Base-by-base conservation (phyloP, 495 filamentous ascomycete species). In the Aspergillus nanangensis region DNA sequence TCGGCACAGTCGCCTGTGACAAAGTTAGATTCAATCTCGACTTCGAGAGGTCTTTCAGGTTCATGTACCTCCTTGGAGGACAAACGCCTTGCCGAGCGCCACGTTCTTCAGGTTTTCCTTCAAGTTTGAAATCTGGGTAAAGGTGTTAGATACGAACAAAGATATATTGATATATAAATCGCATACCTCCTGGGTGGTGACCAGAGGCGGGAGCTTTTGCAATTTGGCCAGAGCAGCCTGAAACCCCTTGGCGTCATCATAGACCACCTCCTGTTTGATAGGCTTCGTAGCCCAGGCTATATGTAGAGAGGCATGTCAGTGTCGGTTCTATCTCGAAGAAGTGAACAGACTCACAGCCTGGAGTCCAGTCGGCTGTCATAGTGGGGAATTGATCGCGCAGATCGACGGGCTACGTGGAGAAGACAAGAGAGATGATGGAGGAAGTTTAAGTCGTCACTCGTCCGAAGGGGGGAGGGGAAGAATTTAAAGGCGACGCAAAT, bases 31-130 rank as follows among this genome's bases (percentile, higher is more conserved):
- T n/a, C n/a, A n/a, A n/a, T n/a, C n/a, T n/a, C n/a, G n/a, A n/a
- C n/a, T n/a, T n/a, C n/a, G n/a, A n/a, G n/a, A n/a, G n/a, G n/a
- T n/a, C n/a, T n/a, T n/a, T n/a, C n/a, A n/a, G n/a, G n/a, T n/a
- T n/a, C n/a, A n/a, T n/a, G n/a, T 56, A 70, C 71, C 93, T 41
- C 93, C 93, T 71, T 98, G 93, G 10, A 98, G 79, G 9, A 98
- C 80, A 61, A 98, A 96, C 10, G 92, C 88, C 45, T 95, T 89
- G 31, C 93, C 93, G 23, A 89, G 74, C 2, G 93, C 93, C 2
- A 94, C 93, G 69, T 96, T 89, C 34, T 77, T 76, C 21, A 98
- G 71, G 49, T 71, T 81, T 14, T 79, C 74, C 48, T 90, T 87
- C 39, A 98, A 78, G 51, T 81, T 85, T 29, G 76, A 64, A 53